Conservation (phyloP, 139 green algal genomes). For the Auxenochlorella protothecoides region DNA sequence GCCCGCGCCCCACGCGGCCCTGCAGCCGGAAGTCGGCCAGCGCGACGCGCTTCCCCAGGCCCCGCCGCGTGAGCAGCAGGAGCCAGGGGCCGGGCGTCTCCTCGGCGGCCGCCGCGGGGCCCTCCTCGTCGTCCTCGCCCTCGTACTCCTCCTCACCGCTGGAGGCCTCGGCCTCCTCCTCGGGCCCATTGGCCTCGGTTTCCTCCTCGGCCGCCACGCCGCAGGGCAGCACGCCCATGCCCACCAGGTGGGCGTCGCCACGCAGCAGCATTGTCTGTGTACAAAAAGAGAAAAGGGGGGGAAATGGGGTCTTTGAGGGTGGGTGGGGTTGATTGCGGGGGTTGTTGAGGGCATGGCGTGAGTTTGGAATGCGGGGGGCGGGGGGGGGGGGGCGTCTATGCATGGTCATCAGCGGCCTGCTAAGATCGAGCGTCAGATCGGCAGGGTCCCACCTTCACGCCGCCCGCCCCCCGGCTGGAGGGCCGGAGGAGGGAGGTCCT, state of each 20-base stretch:
- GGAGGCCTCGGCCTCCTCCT: constrained; percentile 4
- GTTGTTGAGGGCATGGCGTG: too few relatives aligned
- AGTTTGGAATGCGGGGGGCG: too few relatives aligned
- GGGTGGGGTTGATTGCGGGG: too few relatives aligned
- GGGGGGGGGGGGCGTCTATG: too few relatives aligned
- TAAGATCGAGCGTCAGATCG: too few relatives aligned
- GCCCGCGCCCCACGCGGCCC: constrained; percentile 17
- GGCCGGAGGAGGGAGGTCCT: background rate
- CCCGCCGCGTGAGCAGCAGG: constrained; percentile 27
- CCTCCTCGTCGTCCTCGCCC: constrained; percentile 1
- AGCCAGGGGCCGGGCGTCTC: background rate
- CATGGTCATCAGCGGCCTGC: too few relatives aligned
- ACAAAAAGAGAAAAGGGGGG: too few relatives aligned
- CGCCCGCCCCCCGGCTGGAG: background rate
- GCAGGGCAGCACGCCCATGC: constrained; percentile 38
- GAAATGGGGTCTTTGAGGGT: too few relatives aligned
- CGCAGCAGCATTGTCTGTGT: constrained; percentile 30
- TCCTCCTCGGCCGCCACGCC: background rate
- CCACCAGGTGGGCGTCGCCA: constrained; percentile 23
- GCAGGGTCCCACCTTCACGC: background rate
- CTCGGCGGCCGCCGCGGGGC: background rate
- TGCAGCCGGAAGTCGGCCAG: constrained; percentile 22
- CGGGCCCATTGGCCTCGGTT: background rate
- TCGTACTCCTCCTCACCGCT: constrained; percentile 9
- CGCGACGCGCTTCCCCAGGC: constrained; percentile 24